A percentile compares a stretch with the other conserved stretches of the same genome.
phyloP scores from a whole-genome alignment of 495 filamentous ascomycete genomes.

The Endocarpon pusillum region DNA sequence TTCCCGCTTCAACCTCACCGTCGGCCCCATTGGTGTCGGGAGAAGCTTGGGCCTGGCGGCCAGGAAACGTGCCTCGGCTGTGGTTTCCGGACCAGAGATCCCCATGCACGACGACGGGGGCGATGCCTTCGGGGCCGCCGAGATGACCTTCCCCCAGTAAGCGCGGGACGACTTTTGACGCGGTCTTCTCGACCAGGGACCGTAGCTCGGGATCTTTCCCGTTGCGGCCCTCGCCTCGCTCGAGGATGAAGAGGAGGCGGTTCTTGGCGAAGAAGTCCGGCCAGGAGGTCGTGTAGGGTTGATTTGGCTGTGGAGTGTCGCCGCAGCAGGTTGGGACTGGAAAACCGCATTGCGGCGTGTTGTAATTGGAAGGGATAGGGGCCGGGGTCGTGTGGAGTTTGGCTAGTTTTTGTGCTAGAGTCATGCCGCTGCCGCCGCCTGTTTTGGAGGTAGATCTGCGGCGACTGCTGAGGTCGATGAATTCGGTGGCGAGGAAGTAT shows the following conservation, averaged over 20 bases:
- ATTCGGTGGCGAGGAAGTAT: slow-evolving; percentile 68
- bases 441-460: slow-evolving; percentile 12
- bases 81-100: slow-evolving; percentile 87
- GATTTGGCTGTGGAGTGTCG: slow-evolving; percentile 63
- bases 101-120: slow-evolving; percentile 71
- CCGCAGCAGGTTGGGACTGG: slow-evolving; percentile 74
- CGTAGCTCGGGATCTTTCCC: slow-evolving; percentile 44
- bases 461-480: slow-evolving; percentile 42
- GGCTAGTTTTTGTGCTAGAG: slow-evolving; percentile 59
- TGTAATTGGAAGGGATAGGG: slow-evolving; percentile 35
- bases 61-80: slow-evolving; percentile 44
- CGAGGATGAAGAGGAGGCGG: slow-evolving; percentile 46
- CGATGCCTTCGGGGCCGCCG: slow-evolving; percentile 36
- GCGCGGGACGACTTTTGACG: slow-evolving; percentile 44
- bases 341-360: slow-evolving; percentile 57
- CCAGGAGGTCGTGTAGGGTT: slow-evolving; percentile 50
- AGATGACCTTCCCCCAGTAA: slow-evolving; percentile 52
- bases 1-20: slow-evolving; percentile 24
- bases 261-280: slow-evolving; percentile 67
- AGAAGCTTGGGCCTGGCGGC: slow-evolving; percentile 1
- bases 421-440: slow-evolving; percentile 18
- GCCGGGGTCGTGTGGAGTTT: slow-evolving; percentile 64
- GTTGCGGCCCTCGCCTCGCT: slow-evolving; percentile 37
- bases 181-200: slow-evolving; percentile 44
- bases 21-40: slow-evolving; percentile 7